A percentile compares a stretch with the other conserved stretches of the same genome.
phyloP scores from a whole-genome alignment of 2,329 filamentous ascomycete genomes.

The Trichoderma citrinoviride region DNA sequence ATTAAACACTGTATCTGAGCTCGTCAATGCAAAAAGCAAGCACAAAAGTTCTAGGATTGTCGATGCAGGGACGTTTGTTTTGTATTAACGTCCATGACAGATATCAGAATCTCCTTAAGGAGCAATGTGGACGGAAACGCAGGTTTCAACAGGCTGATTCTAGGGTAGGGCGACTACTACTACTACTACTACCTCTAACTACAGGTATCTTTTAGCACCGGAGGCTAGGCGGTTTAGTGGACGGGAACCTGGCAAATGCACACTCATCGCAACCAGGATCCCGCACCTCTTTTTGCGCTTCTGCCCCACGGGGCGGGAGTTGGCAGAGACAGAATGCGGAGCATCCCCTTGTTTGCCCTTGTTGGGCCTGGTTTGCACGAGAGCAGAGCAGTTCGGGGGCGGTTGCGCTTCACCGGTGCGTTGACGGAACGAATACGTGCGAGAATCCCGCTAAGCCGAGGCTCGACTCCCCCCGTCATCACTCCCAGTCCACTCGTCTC shows the following conservation, averaged over 20 bases:
- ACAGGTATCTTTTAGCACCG: neutral
- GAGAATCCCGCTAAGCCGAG: too few species aligned
- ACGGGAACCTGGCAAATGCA: slow-evolving; percentile 13
- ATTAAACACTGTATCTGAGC: neutral
- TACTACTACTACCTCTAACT: too few species aligned
- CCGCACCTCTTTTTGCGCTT: neutral
- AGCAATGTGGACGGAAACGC: too few species aligned
- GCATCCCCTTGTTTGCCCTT: neutral
- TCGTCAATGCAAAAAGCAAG: neutral
- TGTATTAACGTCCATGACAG: too few species aligned
- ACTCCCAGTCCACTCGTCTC: neutral
- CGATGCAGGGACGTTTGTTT: too few species aligned
- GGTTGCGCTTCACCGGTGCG: neutral
- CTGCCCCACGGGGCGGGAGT: slow-evolving; percentile 14
- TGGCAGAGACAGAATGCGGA: slow-evolving; percentile 11
- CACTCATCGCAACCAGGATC: neutral
- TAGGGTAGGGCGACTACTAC: slow-evolving; percentile 4
- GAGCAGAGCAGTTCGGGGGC: too few species aligned
- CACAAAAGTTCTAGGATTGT: slow-evolving; percentile 1
- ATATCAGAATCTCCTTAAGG: too few species aligned
- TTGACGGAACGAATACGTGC: too few species aligned
- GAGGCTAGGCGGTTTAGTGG: slow-evolving; percentile 18
- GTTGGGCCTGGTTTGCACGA: too few species aligned
- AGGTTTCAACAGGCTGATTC: neutral
- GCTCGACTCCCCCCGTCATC: too few species aligned